Conservation (phyloP, 2,329 filamentous ascomycete genomes). For the Penicillium sp. region DNA sequence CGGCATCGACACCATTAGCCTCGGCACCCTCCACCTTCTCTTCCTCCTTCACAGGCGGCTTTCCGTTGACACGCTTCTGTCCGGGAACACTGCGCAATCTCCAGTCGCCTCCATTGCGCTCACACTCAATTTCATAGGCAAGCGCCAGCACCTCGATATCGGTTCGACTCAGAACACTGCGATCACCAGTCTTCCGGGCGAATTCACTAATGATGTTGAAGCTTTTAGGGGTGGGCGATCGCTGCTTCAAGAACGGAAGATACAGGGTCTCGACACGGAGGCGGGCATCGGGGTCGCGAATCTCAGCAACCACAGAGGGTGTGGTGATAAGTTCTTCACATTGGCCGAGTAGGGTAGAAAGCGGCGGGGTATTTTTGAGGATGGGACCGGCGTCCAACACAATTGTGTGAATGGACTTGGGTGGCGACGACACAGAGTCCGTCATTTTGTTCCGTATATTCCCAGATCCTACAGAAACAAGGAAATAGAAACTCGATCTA, state of each 20-base stretch:
- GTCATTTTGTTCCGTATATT: conserved; percentile 14
- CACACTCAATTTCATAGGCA: conserved; percentile 91
- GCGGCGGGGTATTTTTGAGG: conserved; percentile 86
- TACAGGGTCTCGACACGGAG: conserved; percentile 80
- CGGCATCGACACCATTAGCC: conserved; percentile 28
- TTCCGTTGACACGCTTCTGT: conserved; percentile 75
- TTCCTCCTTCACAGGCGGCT: conserved; percentile 54
- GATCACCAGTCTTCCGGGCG: conserved; percentile 84
- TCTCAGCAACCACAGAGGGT: conserved; percentile 82
- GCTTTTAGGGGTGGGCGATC: conserved; percentile 73
- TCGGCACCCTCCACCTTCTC: conserved; percentile 31
- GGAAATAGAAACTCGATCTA: not conserved
- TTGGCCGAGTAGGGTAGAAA: conserved; percentile 77
- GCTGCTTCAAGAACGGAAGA: conserved; percentile 77
- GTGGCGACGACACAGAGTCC: conserved; percentile 17
- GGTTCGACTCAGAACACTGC: conserved; percentile 80
- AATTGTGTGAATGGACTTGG: conserved; percentile 76
- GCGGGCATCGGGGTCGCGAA: conserved; percentile 79
- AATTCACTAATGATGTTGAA: conserved; percentile 80
- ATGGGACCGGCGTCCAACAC: conserved; percentile 90
- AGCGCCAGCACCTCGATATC: conserved; percentile 89
- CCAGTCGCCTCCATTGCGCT: conserved; percentile 88
- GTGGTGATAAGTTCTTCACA: conserved; percentile 79
- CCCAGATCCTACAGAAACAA: not conserved
- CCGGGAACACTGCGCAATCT: conserved; percentile 74